Conservation (phyloP, 2,329 filamentous ascomycete genomes). For the Zymoseptoria pseudotritici region DNA sequence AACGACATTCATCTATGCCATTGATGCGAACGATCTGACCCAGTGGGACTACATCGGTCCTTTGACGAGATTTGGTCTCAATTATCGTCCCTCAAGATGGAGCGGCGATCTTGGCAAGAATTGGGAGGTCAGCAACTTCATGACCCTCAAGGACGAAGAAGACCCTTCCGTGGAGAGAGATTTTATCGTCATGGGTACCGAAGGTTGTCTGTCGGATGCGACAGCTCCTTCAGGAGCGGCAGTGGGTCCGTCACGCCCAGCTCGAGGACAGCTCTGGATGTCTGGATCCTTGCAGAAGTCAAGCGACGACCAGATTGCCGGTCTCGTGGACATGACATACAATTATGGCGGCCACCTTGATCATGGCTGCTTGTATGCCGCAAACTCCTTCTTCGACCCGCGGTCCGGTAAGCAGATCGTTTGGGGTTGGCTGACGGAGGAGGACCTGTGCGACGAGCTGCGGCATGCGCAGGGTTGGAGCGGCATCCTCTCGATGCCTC, state of each 20-base stretch:
- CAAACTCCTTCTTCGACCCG: slow-evolving; percentile 44
- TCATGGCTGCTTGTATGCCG: slow-evolving; percentile 44
- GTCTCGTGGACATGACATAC: slow-evolving; percentile 27
- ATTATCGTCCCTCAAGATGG: slow-evolving; percentile 38
- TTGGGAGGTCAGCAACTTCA: slow-evolving; percentile 45
- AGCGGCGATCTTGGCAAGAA: slow-evolving; percentile 45
- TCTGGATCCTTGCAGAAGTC: slow-evolving; percentile 27
- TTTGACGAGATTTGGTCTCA: slow-evolving; percentile 36
- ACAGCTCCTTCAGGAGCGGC: slow-evolving; percentile 12
- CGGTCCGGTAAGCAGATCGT: slow-evolving; percentile 35
- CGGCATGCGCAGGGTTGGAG: slow-evolving; percentile 44
- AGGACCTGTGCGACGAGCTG: slow-evolving; percentile 39
- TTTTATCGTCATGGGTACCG: slow-evolving; percentile 42
- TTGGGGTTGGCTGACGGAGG: slow-evolving; percentile 47
- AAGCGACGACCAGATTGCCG: background rate
- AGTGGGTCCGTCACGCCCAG: slow-evolving; percentile 20
- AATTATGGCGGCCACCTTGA: slow-evolving; percentile 42
- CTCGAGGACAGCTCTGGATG: slow-evolving; percentile 40
- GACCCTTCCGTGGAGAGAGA: slow-evolving; percentile 26
- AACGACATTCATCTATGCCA: slow-evolving; percentile 41
- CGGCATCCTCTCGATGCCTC: slow-evolving; percentile 41
- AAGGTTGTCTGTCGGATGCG: slow-evolving; percentile 32
- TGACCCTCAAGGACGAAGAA: slow-evolving; percentile 33
- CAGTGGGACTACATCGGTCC: slow-evolving; percentile 42
- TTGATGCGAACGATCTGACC: slow-evolving; percentile 34